Conservation (phyloP, 2,329 filamentous ascomycete genomes). For the Hypoxylon sp. region DNA sequence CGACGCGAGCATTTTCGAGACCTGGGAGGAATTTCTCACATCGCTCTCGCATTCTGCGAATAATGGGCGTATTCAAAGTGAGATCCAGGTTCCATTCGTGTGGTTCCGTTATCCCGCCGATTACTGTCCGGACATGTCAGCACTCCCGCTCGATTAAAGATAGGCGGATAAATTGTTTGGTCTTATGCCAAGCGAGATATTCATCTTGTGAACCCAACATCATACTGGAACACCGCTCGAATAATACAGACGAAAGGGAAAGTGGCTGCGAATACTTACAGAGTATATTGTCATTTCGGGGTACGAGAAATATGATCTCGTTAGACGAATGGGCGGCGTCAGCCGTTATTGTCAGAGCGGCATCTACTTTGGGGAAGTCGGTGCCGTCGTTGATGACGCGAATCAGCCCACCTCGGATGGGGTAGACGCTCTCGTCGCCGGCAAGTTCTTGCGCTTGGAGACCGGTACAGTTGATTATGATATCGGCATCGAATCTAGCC, state of each 20-base stretch:
- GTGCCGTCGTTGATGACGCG: constrained; percentile 56
- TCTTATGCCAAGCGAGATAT: neutral
- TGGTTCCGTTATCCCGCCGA: constrained; percentile 52
- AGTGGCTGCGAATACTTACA: constrained; percentile 25
- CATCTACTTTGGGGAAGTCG: constrained; percentile 52
- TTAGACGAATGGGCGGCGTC: constrained; percentile 48
- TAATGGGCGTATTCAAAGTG: constrained; percentile 50
- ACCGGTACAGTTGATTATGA: constrained; percentile 55
- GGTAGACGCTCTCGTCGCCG: constrained; percentile 51
- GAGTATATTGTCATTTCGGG: constrained; percentile 55
- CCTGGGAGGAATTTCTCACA: constrained; percentile 54
- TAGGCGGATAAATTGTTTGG: neutral
- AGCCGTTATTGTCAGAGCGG: constrained; percentile 52
- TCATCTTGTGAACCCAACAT: too few species aligned
- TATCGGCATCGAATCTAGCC: constrained; percentile 49
- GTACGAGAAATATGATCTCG: constrained; percentile 55
- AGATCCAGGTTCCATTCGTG: constrained; percentile 50
- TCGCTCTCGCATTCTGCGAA: constrained; percentile 53
- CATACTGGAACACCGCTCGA: neutral
- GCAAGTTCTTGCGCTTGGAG: constrained; percentile 50
- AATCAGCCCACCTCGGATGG: constrained; percentile 54
- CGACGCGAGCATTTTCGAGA: constrained; percentile 51
- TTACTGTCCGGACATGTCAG: constrained; percentile 35
- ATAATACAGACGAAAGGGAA: neutral
- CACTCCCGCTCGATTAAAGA: neutral